Evolutionary conservation across 2,329 filamentous ascomycete genomes (phyloP).

Genomic region (Fusarium pseudocircinatum): DNA sequence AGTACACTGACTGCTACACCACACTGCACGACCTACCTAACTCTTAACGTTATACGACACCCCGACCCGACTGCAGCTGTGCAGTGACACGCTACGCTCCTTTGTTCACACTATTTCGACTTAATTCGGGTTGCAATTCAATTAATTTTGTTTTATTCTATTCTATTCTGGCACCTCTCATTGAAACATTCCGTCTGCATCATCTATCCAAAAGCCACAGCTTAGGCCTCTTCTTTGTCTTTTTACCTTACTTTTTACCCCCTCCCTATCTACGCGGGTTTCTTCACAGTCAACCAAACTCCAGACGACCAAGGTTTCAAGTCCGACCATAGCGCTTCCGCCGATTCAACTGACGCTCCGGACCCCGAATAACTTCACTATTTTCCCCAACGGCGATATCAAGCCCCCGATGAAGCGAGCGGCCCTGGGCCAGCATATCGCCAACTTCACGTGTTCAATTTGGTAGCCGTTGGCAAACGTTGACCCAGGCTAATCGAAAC

Average conservation of each 20-base stretch:
- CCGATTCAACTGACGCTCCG: constrained; percentile 23
- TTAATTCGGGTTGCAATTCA: constrained; percentile 16
- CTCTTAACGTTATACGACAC: not conserved
- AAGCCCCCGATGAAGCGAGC: constrained; percentile 51
- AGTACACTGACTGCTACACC: not conserved
- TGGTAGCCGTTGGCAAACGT: constrained; percentile 26
- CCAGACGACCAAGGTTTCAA: constrained; percentile 35
- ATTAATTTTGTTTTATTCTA: constrained; percentile 1
- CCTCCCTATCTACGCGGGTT: constrained; percentile 6
- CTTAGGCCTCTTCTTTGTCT: constrained; percentile 24
- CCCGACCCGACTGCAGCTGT: not conserved
- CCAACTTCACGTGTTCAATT: constrained; percentile 48
- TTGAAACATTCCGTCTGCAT: constrained; percentile 21
- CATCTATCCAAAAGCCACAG: constrained; percentile 1
- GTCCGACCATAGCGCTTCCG: constrained; percentile 14
- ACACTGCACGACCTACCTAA: constrained; percentile 1
- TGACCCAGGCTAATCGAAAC: constrained; percentile 15
- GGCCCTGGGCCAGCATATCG: constrained; percentile 51
- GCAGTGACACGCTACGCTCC: constrained; percentile 26
- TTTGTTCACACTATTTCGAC: constrained; percentile 27
- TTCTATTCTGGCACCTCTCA: constrained; percentile 18
- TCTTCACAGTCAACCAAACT: constrained; percentile 13
- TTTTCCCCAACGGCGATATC: constrained; percentile 18
- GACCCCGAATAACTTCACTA: constrained; percentile 21
- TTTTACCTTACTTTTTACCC: constrained; percentile 9